A percentile compares a stretch with the other conserved stretches of the same genome.
These are phyloP conservation scores for Diplodia mutila DNA, from an alignment of 2,329 filamentous ascomycete genomes.

Conservation along the genomic window DNA sequence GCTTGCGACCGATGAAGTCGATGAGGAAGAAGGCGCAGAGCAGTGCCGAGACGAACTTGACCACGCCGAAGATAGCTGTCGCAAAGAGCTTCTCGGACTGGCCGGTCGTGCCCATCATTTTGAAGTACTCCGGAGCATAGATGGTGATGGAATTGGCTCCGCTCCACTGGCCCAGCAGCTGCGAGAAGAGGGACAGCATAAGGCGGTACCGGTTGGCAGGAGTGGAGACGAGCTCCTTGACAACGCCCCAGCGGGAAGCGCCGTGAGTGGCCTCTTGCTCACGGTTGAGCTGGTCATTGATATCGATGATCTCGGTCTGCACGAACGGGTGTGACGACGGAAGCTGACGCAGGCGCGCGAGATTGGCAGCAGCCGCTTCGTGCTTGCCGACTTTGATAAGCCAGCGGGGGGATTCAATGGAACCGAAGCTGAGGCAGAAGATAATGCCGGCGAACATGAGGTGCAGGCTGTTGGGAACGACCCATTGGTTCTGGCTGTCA, in stretches of 20 bases:
- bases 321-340: conserved; percentile 64
- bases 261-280: conserved; percentile 74
- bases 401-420: conserved; percentile 71
- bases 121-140: conserved; percentile 75
- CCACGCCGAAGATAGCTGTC: conserved; percentile 74
- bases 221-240: conserved; percentile 70
- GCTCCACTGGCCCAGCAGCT: conserved; percentile 74
- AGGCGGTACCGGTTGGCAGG: conserved; percentile 74
- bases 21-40: conserved; percentile 77
- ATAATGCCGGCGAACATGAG: conserved; percentile 78
- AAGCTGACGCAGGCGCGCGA: conserved; percentile 64
- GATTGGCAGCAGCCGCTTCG: conserved; percentile 60
- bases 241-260: conserved; percentile 63
- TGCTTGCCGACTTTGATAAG: conserved; percentile 67
- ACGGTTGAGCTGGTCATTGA: conserved; percentile 67
- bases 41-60: conserved; percentile 70
- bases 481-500: conserved; percentile 51
- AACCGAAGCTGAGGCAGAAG: conserved; percentile 69
- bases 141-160: conserved; percentile 75
- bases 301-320: conserved; percentile 63
- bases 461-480: conserved; percentile 74
- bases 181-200: conserved; percentile 68
- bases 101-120: conserved; percentile 70
- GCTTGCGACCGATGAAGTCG: conserved; percentile 76
- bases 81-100: conserved; percentile 71